These are phyloP conservation scores for Cymbidium sinense DNA, from an alignment of 106 monocot species.

Conservation along the genomic window DNA sequence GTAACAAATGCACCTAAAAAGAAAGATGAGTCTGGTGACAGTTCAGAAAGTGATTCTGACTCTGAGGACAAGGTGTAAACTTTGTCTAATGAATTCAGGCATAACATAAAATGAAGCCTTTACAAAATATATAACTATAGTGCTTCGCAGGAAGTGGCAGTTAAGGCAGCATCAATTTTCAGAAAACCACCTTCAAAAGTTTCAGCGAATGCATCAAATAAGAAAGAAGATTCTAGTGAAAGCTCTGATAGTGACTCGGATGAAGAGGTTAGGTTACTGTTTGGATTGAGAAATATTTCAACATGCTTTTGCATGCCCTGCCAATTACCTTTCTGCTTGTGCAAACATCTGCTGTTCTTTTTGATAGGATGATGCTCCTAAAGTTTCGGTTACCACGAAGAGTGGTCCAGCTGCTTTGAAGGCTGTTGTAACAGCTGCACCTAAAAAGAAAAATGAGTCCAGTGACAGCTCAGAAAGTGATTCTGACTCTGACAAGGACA, in stretches of 20 bases:
- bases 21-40: constrained; percentile 21
- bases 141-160: too few species aligned
- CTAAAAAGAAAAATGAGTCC: constrained; percentile 19
- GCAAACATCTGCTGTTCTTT: background rate
- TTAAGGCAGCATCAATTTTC: background rate
- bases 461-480: constrained; percentile 33
- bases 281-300: background rate
- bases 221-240: constrained; percentile 23
- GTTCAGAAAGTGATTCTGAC: constrained; percentile 30
- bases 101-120: too few species aligned
- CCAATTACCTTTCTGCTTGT: background rate
- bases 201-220: constrained; percentile 5
- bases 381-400: background rate
- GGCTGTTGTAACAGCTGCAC: background rate
- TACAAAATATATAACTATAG: too few species aligned
- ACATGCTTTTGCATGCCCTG: background rate
- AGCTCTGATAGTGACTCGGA: constrained; percentile 31
- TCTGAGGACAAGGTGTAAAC: constrained; percentile 16
- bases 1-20: constrained; percentile 12
- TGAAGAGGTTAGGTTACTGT: constrained; percentile 15
- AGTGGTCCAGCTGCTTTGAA: background rate
- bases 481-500: constrained; percentile 29
- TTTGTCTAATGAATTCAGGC: too few species aligned
- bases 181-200: background rate
- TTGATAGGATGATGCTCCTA: constrained; percentile 1